Evolutionary conservation across 2,329 filamentous ascomycete species (phyloP), one percentile per base, ranked within the genome.

Genomic region (Chrysoporthe puriensis): DNA sequence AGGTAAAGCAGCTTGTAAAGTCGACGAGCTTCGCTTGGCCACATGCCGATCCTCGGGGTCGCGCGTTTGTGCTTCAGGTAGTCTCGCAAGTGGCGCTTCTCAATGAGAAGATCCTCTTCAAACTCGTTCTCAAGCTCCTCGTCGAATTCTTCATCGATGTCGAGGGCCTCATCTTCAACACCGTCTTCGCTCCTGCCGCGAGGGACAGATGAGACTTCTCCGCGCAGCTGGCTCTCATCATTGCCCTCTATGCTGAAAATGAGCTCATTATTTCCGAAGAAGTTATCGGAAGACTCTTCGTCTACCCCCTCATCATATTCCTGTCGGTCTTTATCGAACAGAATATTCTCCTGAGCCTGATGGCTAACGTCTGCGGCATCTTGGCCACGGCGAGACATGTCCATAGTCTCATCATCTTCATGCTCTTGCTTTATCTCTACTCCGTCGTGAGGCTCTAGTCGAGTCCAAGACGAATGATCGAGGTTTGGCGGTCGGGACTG

Each of bases 1-100:
- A 79, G 73, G 18, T 74, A 74, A 32, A 79, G 71, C 60, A 79
- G 71, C 56, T 74, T 76, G 71, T 79, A 77, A 26, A 79, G 70
- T 21, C 71, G 74, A 14, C 64, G 69, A 62, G 78, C 76, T 50
- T 77, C 74, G 6, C 52, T 64, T n/a, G 76, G 76, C 77, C 77
- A 79, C 4, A 50, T 34, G 6, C 72, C 65, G 50, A 73, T 72
- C 42, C 70, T 72, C 2, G 65, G 66, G 14, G 72, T 69, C 0
- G 44, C 11, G 13, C 34, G 63, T 42, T 42, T 65, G 56, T 54
- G 59, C 46, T 72, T 44, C 13, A 52, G 43, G 44, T 58, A 65
- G 6, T 65, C 57, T 43, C 56, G 56, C 44, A 65, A 40, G 40
- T 60, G 56, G 8, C 6, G 44, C 43, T 60, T n/a, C 18, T 60